phyloP scores from a whole-genome alignment of 1,284 basidiomycete genomes.

The Boletellus deceptivus region DNA sequence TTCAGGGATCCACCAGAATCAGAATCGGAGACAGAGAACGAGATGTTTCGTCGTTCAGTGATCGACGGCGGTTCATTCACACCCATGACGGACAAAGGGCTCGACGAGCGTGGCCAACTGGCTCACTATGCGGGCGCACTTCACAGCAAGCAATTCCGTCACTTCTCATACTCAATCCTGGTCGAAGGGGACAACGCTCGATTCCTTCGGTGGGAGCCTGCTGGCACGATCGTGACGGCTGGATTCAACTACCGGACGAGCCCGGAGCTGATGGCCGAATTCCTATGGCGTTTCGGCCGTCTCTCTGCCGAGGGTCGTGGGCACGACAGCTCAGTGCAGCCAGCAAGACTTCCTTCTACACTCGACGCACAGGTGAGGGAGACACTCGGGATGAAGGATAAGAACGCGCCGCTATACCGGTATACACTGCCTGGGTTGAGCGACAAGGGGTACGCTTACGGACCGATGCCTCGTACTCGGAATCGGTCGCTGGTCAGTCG shows the following conservation, averaged over 20 bases:
- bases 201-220: conserved; percentile 19
- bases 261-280: neutral
- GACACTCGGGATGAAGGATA: neutral
- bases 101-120: neutral
- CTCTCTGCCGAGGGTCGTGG: neutral
- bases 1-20: too few species aligned
- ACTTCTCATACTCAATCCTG: conserved; percentile 15
- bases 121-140: conserved; percentile 9
- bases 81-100: neutral
- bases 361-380: neutral
- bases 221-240: conserved; percentile 18
- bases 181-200: conserved; percentile 1
- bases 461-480: neutral
- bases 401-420: neutral
- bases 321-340: neutral
- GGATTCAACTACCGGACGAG: conserved; percentile 4
- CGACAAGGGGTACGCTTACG: neutral
- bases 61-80: neutral
- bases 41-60: too few species aligned
- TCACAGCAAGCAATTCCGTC: conserved; percentile 13
- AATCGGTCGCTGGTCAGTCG: conserved; percentile 1
- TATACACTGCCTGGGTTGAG: neutral
- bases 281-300: neutral
- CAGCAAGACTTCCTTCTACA: neutral
- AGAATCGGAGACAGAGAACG: too few species aligned